Evolutionary conservation across 1,284 basidiomycete genomes (phyloP).

Genomic region (Austroboletus sp.): DNA sequence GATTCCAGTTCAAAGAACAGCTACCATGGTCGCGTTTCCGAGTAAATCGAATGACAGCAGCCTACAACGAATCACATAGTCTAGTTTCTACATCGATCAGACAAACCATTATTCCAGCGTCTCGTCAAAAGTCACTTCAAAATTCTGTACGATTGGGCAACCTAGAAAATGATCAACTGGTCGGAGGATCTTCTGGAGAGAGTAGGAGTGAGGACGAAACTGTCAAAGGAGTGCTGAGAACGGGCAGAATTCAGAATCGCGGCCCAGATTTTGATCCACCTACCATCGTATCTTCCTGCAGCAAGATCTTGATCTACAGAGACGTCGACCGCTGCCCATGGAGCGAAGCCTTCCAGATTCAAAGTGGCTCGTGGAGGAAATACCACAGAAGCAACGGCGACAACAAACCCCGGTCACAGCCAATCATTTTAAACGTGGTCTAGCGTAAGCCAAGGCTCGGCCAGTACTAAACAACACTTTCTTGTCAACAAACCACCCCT

Average conservation of each 20-base stretch:
- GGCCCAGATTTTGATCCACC: slow-evolving; percentile 37
- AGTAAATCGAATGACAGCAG: slow-evolving; percentile 44
- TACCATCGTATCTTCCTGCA: background rate
- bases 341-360: slow-evolving; percentile 34
- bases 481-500: slow-evolving; percentile 12
- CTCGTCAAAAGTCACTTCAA: slow-evolving; percentile 48
- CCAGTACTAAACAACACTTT: slow-evolving; percentile 9
- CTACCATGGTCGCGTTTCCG: slow-evolving; percentile 57
- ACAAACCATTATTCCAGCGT: slow-evolving; percentile 45
- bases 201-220: slow-evolving; percentile 53
- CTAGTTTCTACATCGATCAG: slow-evolving; percentile 39
- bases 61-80: slow-evolving; percentile 37
- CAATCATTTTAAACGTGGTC: slow-evolving; percentile 22
- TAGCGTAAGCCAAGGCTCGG: slow-evolving; percentile 20
- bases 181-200: slow-evolving; percentile 49
- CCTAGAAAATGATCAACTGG: slow-evolving; percentile 49
- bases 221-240: slow-evolving; percentile 48
- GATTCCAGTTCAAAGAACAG: slow-evolving; percentile 33
- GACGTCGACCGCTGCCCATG: slow-evolving; percentile 1
- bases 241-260: slow-evolving; percentile 53
- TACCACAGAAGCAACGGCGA: background rate
- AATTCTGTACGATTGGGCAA: slow-evolving; percentile 56
- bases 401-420: slow-evolving; percentile 29
- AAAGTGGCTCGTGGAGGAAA: slow-evolving; percentile 26
- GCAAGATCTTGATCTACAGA: background rate